Base-by-base conservation (phyloP, 2,329 filamentous ascomycete species). In the Cladosporium sp. region DNA sequence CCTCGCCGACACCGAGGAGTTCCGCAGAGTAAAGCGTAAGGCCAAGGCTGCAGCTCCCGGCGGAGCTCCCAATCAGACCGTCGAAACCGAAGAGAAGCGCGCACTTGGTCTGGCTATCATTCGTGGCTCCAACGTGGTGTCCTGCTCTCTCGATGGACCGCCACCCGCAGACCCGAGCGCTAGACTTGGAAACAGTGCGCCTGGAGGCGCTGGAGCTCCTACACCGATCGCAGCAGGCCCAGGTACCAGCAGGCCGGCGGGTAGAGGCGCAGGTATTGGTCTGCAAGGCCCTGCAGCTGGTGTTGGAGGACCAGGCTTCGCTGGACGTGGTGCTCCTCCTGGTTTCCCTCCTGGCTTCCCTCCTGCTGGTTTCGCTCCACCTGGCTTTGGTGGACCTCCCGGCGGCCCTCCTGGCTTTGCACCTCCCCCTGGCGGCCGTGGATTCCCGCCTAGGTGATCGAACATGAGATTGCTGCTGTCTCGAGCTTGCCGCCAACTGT, bases 1-100 rank as follows among this genome's bases (percentile, higher is more conserved):
- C 68, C 91, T 99, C 69, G 95, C 94, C 80, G 95, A 99, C 77
- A 98, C 95, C 72, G 95, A 99, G 86, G 94, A 98, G 80, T 97
- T 97, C 80, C 88, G 91, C 80, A 94, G 91, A 83, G 87, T 89
- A 73, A 85, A 87, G 72, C 96, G 95, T 82, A 82, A 86, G 62
- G 87, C 85, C 60, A 88, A 90, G 52, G 87, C 89, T 65, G 85
- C 87, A 71, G 82, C 86, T 61, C 79, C 85, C 59, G 83, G 85
- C 69, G 86, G 91, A 75, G 78, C 80, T 63, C 67, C 66, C 56
- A 66, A 66, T 33, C 71, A 73, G 65, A 86, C 90, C 58, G 85
- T 96, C 72, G 93, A 97, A 81, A 88, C 90, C 16, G 94, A 99
- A 81, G 95, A 98, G 82, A 98, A 98, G 85, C 90, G 95, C 75